Percentiles rank a stretch among this genome's conserved stretches.
Conservation (phyloP, 2,329 filamentous ascomycete species). For the Cytospora chrysosperma region DNA sequence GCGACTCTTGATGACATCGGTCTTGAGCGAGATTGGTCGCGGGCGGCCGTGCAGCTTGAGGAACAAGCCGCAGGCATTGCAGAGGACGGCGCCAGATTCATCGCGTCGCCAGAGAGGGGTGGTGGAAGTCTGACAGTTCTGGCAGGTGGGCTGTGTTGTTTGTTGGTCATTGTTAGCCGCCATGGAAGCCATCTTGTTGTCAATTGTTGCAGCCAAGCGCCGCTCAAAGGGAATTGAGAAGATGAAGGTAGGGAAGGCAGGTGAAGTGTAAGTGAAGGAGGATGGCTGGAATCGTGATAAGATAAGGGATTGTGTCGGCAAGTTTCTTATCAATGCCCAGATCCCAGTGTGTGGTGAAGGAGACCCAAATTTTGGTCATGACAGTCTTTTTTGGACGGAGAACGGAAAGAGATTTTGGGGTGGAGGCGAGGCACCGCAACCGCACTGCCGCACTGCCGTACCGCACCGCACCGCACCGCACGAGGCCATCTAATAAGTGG, state of each 20-base stretch:
- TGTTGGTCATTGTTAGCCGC: slow-evolving; percentile 55
- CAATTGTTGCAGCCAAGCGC: slow-evolving; percentile 14
- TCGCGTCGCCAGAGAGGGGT: slow-evolving; percentile 97
- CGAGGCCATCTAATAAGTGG: neutral
- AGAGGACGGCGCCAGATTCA: slow-evolving; percentile 91
- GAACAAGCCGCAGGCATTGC: slow-evolving; percentile 97
- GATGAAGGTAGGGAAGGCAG: neutral
- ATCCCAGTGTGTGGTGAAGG: slow-evolving; percentile 1
- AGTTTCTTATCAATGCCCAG: slow-evolving; percentile 14
- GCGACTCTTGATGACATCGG: slow-evolving; percentile 98
- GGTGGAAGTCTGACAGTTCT: slow-evolving; percentile 93
- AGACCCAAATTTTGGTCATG: slow-evolving; percentile 6
- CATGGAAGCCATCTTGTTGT: slow-evolving; percentile 51
- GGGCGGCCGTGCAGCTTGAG: slow-evolving; percentile 93
- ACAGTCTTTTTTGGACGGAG: slow-evolving; percentile 19
- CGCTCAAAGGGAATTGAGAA: slow-evolving; percentile 9
- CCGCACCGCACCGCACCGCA: neutral
- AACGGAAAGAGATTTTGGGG: slow-evolving; percentile 20
- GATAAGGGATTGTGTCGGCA: slow-evolving; percentile 12
- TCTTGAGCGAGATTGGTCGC: slow-evolving; percentile 94
- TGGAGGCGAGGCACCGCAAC: slow-evolving; percentile 5
- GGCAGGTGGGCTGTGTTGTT: slow-evolving; percentile 84
- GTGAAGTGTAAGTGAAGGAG: slow-evolving; percentile 10
- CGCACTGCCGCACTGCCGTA: too few relatives aligned
- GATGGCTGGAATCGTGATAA: slow-evolving; percentile 15